Conservation (phyloP, 2,329 filamentous ascomycete genomes). For the Ceratocystis huliohia region DNA sequence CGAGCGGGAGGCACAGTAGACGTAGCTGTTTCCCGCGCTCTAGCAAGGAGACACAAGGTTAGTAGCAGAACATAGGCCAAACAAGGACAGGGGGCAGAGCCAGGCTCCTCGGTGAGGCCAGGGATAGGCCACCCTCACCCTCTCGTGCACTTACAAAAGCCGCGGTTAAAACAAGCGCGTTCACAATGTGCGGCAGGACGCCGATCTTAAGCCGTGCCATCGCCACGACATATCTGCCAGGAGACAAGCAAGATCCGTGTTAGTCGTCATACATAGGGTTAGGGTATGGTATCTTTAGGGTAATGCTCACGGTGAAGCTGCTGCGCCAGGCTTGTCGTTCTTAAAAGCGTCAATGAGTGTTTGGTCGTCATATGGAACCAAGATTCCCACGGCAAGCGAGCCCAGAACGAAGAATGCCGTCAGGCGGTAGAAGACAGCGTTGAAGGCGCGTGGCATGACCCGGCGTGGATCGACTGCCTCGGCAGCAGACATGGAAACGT, state of each 20-base stretch:
- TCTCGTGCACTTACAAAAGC: constrained; percentile 16
- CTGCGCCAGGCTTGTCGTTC: constrained; percentile 49
- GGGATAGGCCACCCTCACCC: too few relatives aligned
- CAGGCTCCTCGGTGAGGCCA: too few relatives aligned
- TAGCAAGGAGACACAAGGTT: not conserved
- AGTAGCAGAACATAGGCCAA: constrained; percentile 32
- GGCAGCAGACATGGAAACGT: constrained; percentile 55
- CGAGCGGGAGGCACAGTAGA: constrained; percentile 55
- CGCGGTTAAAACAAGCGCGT: constrained; percentile 56
- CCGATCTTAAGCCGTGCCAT: constrained; percentile 54
- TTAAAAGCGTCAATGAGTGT: constrained; percentile 49
- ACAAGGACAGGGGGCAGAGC: not conserved
- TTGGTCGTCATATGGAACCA: constrained; percentile 56
- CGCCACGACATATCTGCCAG: constrained; percentile 38
- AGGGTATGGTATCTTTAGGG: not conserved
- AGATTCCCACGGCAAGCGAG: constrained; percentile 56
- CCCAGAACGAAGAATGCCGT: constrained; percentile 65
- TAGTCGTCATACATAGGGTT: not conserved
- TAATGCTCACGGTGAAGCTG: constrained; percentile 45
- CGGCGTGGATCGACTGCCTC: constrained; percentile 58
- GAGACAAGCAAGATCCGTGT: not conserved
- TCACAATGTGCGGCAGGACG: constrained; percentile 57
- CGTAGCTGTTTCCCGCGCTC: constrained; percentile 48
- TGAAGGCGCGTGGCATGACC: constrained; percentile 61
- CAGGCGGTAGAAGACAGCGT: constrained; percentile 66